A percentile compares a stretch with the other conserved stretches of the same genome.
These are phyloP conservation scores for Phaseolus lunatus DNA, from an alignment of 306 rosid species.

Conservation along the genomic window DNA sequence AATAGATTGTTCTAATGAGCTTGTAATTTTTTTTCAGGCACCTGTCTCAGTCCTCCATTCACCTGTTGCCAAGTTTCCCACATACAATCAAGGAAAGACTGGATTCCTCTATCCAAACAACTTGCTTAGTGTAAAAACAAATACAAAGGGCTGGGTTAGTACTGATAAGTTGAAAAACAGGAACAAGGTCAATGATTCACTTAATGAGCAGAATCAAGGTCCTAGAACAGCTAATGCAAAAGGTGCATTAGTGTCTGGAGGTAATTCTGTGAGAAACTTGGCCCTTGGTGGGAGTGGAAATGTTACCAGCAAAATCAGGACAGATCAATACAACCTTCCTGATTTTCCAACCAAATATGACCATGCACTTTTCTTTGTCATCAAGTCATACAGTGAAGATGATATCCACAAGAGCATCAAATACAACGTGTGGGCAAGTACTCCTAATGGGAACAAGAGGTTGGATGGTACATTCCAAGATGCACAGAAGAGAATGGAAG, in stretches of 20 bases:
- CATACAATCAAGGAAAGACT: conserved; percentile 68
- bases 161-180: conserved; percentile 68
- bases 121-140: conserved; percentile 53
- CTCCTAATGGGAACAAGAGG: conserved; percentile 85
- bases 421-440: conserved; percentile 89
- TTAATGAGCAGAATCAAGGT: conserved; percentile 64
- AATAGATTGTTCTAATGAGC: conserved; percentile 39
- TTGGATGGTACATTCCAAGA: conserved; percentile 66
- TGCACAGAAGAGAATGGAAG: conserved; percentile 60
- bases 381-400: conserved; percentile 90
- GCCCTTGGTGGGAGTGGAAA: conserved; percentile 50
- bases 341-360: conserved; percentile 77
- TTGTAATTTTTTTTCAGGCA: conserved; percentile 53
- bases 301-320: conserved; percentile 44
- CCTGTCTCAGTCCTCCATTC: conserved; percentile 56
- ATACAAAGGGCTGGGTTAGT: conserved; percentile 64
- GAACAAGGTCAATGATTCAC: conserved; percentile 56
- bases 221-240: conserved; percentile 63
- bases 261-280: conserved; percentile 43
- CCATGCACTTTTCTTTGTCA: conserved; percentile 75
- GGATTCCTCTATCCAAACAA: conserved; percentile 62
- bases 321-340: conserved; percentile 72
- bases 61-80: conserved; percentile 57
- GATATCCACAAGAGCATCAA: conserved; percentile 90
- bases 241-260: conserved; percentile 47